phyloP scores from a whole-genome alignment of 2,329 filamentous ascomycete species.

The Pseudogymnoascus sp. region DNA sequence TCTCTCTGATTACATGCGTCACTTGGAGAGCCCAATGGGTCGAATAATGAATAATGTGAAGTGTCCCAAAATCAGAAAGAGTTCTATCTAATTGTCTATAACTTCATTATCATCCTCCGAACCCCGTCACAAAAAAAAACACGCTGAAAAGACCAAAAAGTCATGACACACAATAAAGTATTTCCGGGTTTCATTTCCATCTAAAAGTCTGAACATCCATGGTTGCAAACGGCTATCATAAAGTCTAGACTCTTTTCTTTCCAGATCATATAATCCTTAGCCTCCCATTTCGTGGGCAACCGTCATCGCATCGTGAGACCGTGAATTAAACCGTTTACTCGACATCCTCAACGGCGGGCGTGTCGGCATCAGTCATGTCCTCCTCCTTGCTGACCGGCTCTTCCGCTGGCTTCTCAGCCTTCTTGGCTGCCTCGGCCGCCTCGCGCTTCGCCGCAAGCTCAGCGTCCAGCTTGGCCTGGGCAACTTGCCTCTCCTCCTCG shows the following conservation, averaged over 20 bases:
- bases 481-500: slow-evolving; percentile 73
- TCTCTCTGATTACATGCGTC: not conserved
- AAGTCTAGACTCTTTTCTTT: not conserved
- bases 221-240: slow-evolving; percentile 7
- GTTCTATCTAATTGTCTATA: not conserved
- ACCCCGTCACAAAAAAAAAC: not conserved
- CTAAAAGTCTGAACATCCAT: slow-evolving; percentile 8
- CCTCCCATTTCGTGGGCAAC: slow-evolving; percentile 3
- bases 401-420: slow-evolving; percentile 40
- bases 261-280: not conserved
- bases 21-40: not conserved
- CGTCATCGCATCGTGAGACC: slow-evolving; percentile 7
- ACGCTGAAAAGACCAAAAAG: not conserved
- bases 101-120: not conserved
- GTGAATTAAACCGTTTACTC: slow-evolving; percentile 9
- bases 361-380: slow-evolving; percentile 57
- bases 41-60: not conserved
- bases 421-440: slow-evolving; percentile 38
- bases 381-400: slow-evolving; percentile 40
- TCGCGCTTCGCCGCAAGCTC: slow-evolving; percentile 59
- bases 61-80: not conserved
- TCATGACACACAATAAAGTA: slow-evolving; percentile 5
- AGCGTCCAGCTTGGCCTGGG: slow-evolving; percentile 69
- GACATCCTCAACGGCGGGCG: slow-evolving; percentile 39
- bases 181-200: slow-evolving; percentile 7